Evolutionary conservation across 768 basidiomycete genomes (phyloP).

Genomic region (Leucocoprinus leucothites): DNA sequence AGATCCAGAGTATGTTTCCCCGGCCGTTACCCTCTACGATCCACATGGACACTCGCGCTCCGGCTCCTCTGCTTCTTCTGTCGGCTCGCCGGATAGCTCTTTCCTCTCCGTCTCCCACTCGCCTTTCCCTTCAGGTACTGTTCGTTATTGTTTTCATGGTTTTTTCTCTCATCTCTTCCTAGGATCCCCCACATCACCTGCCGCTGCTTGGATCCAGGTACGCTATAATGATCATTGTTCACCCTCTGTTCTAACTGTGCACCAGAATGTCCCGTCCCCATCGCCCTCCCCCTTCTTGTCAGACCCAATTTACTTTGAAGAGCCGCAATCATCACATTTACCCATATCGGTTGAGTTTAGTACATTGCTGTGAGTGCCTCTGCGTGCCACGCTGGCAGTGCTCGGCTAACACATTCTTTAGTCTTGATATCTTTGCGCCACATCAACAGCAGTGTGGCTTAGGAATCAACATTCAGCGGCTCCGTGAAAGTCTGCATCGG

Average conservation of each 20-base stretch:
- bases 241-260: slow-evolving; percentile 2
- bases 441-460: slow-evolving; percentile 76
- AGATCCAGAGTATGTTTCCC: slow-evolving; percentile 66
- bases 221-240: background rate
- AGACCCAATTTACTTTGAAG: slow-evolving; percentile 45
- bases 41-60: slow-evolving; percentile 54
- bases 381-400: slow-evolving; percentile 9
- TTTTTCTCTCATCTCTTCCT: slow-evolving; percentile 19
- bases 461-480: slow-evolving; percentile 62
- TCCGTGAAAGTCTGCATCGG: slow-evolving; percentile 57
- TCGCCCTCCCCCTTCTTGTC: slow-evolving; percentile 47
- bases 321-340: slow-evolving; percentile 39
- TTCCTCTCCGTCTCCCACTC: slow-evolving; percentile 55
- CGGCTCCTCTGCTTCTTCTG: slow-evolving; percentile 54
- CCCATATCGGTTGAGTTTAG: slow-evolving; percentile 58
- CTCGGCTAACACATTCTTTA: slow-evolving; percentile 27
- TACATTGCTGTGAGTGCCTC: slow-evolving; percentile 56
- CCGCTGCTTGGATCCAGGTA: slow-evolving; percentile 46
- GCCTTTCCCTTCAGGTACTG: slow-evolving; percentile 53
- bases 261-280: slow-evolving; percentile 43
- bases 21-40: slow-evolving; percentile 68
- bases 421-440: slow-evolving; percentile 71
- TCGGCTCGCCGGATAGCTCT: slow-evolving; percentile 49
- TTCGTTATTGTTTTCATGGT: background rate
- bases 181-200: slow-evolving; percentile 47